Percentiles rank a stretch among this genome's conserved stretches.
Conservation (phyloP, 2,329 filamentous ascomycete genomes). For the Microthyrium microscopicum region DNA sequence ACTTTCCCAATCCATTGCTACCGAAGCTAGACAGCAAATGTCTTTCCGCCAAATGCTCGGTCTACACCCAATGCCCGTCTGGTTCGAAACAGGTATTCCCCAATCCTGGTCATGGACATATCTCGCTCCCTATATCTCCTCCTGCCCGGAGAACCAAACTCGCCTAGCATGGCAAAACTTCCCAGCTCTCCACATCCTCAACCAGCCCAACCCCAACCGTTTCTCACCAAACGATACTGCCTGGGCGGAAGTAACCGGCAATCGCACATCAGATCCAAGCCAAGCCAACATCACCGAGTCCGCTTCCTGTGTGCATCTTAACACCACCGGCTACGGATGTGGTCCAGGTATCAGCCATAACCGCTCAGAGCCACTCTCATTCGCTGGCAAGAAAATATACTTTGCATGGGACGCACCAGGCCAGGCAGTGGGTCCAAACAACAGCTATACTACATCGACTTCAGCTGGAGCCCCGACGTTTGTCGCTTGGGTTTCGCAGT, state of each 20-base stretch:
- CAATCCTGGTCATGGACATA: slow-evolving; percentile 77
- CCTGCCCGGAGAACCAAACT: slow-evolving; percentile 56
- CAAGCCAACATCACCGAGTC: slow-evolving; percentile 27
- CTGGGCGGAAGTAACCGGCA: slow-evolving; percentile 47
- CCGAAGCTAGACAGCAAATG: slow-evolving; percentile 68
- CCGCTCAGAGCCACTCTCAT: slow-evolving; percentile 53
- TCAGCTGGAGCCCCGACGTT: slow-evolving; percentile 42
- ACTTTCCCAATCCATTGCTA: slow-evolving; percentile 59
- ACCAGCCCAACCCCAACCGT: slow-evolving; percentile 60
- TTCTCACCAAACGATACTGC: slow-evolving; percentile 44
- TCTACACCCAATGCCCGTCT: slow-evolving; percentile 65
- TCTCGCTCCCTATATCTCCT: slow-evolving; percentile 64
- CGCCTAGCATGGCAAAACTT: slow-evolving; percentile 75
- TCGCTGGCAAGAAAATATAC: slow-evolving; percentile 54
- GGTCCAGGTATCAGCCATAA: slow-evolving; percentile 50
- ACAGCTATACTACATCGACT: slow-evolving; percentile 55
- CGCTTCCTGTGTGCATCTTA: slow-evolving; percentile 42
- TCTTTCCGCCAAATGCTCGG: slow-evolving; percentile 72
- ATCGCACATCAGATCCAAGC: slow-evolving; percentile 38
- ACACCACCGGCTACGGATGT: slow-evolving; percentile 39
- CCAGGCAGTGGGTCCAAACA: slow-evolving; percentile 57
- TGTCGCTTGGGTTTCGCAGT: slow-evolving; percentile 61
- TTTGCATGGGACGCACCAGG: slow-evolving; percentile 59
- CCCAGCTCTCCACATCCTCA: slow-evolving; percentile 52
- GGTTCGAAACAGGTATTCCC: slow-evolving; percentile 64